These are phyloP conservation scores for Pichia sp. DNA, from an alignment of 1,139 yeast genomes.

Conservation along the genomic window DNA sequence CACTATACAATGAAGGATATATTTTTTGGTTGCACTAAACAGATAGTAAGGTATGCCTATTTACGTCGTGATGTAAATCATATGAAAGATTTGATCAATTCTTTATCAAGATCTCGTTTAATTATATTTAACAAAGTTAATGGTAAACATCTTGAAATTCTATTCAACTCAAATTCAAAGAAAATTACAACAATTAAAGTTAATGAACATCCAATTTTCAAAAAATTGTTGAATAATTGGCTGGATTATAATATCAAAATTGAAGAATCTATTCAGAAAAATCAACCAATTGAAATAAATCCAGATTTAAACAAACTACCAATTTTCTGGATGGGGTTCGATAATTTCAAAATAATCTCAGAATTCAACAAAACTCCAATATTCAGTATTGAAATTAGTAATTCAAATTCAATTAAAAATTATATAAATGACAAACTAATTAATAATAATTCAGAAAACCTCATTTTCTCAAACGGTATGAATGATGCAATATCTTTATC, in stretches of 20 bases:
- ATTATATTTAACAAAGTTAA: conserved; percentile 8
- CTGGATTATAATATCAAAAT: conserved; percentile 6
- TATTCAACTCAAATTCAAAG: not conserved
- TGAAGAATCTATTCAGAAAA: not conserved
- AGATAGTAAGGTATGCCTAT: conserved; percentile 11
- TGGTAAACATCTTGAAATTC: conserved; percentile 2
- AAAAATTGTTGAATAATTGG: conserved; percentile 7
- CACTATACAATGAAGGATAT: conserved; percentile 22
- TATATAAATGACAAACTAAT: conserved; percentile 1
- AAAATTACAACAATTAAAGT: conserved; percentile 1
- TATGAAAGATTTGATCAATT: conserved; percentile 3
- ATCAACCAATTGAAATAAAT: conserved; percentile 1
- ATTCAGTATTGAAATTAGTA: conserved; percentile 65
- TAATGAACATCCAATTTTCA: not conserved
- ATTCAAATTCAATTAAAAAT: conserved; percentile 7
- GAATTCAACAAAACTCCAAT: conserved; percentile 41
- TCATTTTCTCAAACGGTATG: conserved; percentile 16
- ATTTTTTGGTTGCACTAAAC: conserved; percentile 25
- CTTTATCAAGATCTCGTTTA: conserved; percentile 5
- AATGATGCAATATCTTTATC: conserved; percentile 30
- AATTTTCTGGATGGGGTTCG: conserved; percentile 13
- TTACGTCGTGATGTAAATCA: conserved; percentile 9
- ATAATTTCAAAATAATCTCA: conserved; percentile 2
- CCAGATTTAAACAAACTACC: conserved; percentile 7
- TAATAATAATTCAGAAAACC: not conserved